These are phyloP conservation scores for Calocybe cyanea DNA, from an alignment of 768 basidiomycete species.

Conservation along the genomic window DNA sequence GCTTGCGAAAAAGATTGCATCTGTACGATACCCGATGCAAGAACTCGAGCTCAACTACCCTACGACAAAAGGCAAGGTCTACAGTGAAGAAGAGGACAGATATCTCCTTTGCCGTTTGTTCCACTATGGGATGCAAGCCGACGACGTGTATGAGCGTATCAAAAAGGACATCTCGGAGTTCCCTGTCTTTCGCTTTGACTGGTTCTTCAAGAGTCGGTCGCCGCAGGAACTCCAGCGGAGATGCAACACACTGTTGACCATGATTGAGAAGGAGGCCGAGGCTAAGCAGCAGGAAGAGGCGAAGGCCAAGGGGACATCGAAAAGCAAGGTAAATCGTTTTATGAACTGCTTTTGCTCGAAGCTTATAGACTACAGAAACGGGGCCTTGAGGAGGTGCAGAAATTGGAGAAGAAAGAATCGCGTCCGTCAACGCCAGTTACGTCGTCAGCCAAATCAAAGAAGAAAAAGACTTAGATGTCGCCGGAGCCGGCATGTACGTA, in stretches of 20 bases:
- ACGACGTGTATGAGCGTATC: slow-evolving; percentile 92
- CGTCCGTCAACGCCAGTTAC: slow-evolving; percentile 60
- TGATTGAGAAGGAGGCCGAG: slow-evolving; percentile 93
- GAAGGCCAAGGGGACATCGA: slow-evolving; percentile 50
- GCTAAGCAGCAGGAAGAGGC: slow-evolving; percentile 63
- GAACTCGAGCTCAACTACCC: slow-evolving; percentile 95
- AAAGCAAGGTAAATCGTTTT: slow-evolving; percentile 66
- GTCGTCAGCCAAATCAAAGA: slow-evolving; percentile 55
- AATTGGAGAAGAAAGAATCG: slow-evolving; percentile 49
- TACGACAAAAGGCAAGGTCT: slow-evolving; percentile 94
- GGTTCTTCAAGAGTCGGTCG: slow-evolving; percentile 95
- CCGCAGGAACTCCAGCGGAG: slow-evolving; percentile 85
- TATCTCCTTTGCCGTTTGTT: slow-evolving; percentile 88
- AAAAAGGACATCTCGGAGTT: slow-evolving; percentile 97
- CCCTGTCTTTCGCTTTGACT: slow-evolving; percentile 95
- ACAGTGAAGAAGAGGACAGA: slow-evolving; percentile 94
- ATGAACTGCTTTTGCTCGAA: not conserved
- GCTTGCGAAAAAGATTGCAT: slow-evolving; percentile 77
- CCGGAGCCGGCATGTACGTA: not conserved
- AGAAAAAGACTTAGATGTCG: slow-evolving; percentile 58
- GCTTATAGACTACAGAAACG: slow-evolving; percentile 49
- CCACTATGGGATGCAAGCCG: slow-evolving; percentile 85
- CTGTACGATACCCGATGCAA: slow-evolving; percentile 90
- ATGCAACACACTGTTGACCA: slow-evolving; percentile 80
- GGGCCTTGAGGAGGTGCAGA: slow-evolving; percentile 62